A percentile compares a stretch with the other conserved stretches of the same genome.
phyloP scores from a whole-genome alignment of 192 early-diverging fungal genomes.

The Umbelopsis vinacea region DNA sequence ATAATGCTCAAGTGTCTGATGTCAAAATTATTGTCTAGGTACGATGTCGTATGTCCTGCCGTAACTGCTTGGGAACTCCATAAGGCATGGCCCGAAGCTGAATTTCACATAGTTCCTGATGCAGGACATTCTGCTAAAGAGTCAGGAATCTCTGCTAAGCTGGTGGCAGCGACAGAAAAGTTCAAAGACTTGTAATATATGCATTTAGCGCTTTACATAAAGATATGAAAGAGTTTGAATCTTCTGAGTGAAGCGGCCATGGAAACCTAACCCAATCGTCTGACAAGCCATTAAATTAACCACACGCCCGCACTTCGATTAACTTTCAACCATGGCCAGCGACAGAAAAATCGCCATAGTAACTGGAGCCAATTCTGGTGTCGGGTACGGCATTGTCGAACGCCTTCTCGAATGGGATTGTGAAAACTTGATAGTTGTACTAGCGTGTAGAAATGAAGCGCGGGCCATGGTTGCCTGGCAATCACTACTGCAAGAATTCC shows the following conservation, averaged over 20 bases:
- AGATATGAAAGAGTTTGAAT: not conserved
- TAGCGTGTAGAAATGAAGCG: slow-evolving; percentile 56
- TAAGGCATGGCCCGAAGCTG: slow-evolving; percentile 65
- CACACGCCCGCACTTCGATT: not conserved
- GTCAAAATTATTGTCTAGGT: slow-evolving; percentile 35
- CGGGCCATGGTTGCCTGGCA: slow-evolving; percentile 48
- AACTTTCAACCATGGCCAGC: not conserved
- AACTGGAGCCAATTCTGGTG: slow-evolving; percentile 56
- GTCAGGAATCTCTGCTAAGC: slow-evolving; percentile 45
- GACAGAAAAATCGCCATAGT: slow-evolving; percentile 47
- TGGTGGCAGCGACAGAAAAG: slow-evolving; percentile 66
- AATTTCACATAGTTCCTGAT: slow-evolving; percentile 64
- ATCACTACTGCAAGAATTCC: slow-evolving; percentile 38
- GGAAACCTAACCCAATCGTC: too few relatives aligned
- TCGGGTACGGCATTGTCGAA: slow-evolving; percentile 60
- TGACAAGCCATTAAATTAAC: too few relatives aligned
- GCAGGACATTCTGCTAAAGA: slow-evolving; percentile 72
- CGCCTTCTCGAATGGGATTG: slow-evolving; percentile 40
- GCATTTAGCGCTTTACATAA: not conserved
- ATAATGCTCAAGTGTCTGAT: slow-evolving; percentile 50
- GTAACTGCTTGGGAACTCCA: slow-evolving; percentile 41
- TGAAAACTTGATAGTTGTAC: slow-evolving; percentile 40
- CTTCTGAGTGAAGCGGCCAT: too few relatives aligned
- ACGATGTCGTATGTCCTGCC: slow-evolving; percentile 42
- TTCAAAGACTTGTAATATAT: slow-evolving; percentile 41